Evolutionary conservation across 1,284 basidiomycete species (phyloP), one percentile per base, ranked within the genome.

Genomic region (Phenoliferia sp.): DNA sequence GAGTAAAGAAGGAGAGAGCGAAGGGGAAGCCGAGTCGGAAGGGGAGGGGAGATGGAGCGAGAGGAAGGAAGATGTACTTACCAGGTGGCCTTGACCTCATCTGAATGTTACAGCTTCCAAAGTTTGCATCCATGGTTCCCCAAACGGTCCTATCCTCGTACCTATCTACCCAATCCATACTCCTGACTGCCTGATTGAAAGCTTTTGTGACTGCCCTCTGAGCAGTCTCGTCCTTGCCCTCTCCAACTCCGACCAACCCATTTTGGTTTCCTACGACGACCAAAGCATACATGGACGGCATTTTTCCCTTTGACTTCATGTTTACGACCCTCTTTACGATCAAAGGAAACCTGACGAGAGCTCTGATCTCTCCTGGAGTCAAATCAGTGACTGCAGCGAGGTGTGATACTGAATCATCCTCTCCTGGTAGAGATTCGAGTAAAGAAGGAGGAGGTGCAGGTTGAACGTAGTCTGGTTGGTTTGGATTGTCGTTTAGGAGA

Each of bases 71-170:
- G 61, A 62, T 9, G n/a, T 16, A 66, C 76, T 50, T 19, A 78
- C 77, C 77, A 33, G 79, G 77, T 3, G 95, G 94, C 62, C 95
- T 84, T 0, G 92, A 92, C 57, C 94, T 85, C 76, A 98, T 81
- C 70, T 90, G 85, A 69, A 98, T 84, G 70, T 85, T 85, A 17
- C 91, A 94, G n/a, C 90, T 83, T 26, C 92, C 91, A 76, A 92
- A 88, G 80, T 96, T 97, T 69, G 83, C 84, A 68, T 85, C 82
- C 81, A 95, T 86, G 68, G 66, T 68, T n/a, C 82, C 83, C 90
- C 92, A 96, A 31, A 97, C 84, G 35, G 95, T 98, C 62, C 94
- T 85, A 72, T 87, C 83, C 80, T 97, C 94, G 78, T 91, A 95
- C 22, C 90, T 85, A 74, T 90, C 87, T 67, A 98, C 90, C 75